These are phyloP conservation scores for Cladosporium velox DNA, from an alignment of 2,329 filamentous ascomycete species.

Conservation along the genomic window DNA sequence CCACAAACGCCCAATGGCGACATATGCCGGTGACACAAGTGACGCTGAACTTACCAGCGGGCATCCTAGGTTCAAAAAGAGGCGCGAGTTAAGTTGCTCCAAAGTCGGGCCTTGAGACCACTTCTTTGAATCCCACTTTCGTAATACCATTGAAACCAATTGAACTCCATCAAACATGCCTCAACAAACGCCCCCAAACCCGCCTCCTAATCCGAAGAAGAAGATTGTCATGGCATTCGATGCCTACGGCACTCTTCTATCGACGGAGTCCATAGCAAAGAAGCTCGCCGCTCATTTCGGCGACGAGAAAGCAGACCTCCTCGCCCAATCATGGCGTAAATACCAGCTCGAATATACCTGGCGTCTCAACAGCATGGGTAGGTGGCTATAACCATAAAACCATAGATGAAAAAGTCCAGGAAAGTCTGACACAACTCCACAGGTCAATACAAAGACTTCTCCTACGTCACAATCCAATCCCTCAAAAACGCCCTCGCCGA, in stretches of 20 bases:
- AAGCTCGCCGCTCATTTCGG: conserved; percentile 61
- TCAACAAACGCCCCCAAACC: background rate
- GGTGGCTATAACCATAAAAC: conserved; percentile 23
- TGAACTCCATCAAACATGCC: background rate
- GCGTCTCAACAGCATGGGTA: conserved; percentile 75
- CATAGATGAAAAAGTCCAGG: too few relatives aligned
- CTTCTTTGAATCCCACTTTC: background rate
- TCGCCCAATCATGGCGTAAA: conserved; percentile 65
- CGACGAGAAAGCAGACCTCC: conserved; percentile 55
- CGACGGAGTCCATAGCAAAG: conserved; percentile 66
- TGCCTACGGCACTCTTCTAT: conserved; percentile 73
- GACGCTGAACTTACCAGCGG: background rate
- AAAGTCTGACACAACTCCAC: background rate
- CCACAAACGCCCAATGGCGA: conserved; percentile 2
- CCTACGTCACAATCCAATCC: conserved; percentile 62
- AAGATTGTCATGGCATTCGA: conserved; percentile 63
- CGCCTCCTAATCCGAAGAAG: conserved; percentile 2
- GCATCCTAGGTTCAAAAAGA: background rate
- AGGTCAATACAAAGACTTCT: conserved; percentile 61
- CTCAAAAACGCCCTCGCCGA: conserved; percentile 67
- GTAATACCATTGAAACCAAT: background rate
- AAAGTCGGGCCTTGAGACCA: background rate
- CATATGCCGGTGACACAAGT: conserved; percentile 1
- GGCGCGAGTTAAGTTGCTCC: background rate
- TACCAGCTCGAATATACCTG: conserved; percentile 79